Percentiles rank a stretch among this genome's conserved stretches.
These are phyloP conservation scores for Leucocoprinus sp. DNA, from an alignment of 768 basidiomycete species.

Conservation along the genomic window DNA sequence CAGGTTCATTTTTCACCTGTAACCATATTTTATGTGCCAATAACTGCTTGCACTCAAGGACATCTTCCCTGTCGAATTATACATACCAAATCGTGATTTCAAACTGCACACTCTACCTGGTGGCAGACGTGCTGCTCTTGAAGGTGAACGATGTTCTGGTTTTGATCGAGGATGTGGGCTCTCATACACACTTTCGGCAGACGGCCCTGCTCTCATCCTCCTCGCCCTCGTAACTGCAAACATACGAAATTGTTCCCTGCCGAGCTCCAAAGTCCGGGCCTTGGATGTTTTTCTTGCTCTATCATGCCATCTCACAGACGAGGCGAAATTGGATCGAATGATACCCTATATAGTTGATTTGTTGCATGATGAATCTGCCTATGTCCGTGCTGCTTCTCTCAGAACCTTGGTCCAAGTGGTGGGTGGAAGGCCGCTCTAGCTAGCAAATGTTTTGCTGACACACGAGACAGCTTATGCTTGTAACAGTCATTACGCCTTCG, in stretches of 20 bases:
- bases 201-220: conserved; percentile 85
- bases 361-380: conserved; percentile 74
- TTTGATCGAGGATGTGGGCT: neutral
- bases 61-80: conserved; percentile 68
- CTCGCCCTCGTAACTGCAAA: conserved; percentile 84
- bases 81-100: conserved; percentile 66
- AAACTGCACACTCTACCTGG: conserved; percentile 40
- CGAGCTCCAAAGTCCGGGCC: conserved; percentile 79
- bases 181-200: conserved; percentile 27
- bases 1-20: conserved; percentile 37
- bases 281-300: conserved; percentile 84
- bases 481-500: conserved; percentile 78
- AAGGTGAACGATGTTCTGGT: conserved; percentile 37
- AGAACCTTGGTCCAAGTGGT: conserved; percentile 80
- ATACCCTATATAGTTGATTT: conserved; percentile 88
- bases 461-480: conserved; percentile 35
- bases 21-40: neutral
- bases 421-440: conserved; percentile 22
- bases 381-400: conserved; percentile 74
- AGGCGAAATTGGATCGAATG: conserved; percentile 90
- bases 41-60: conserved; percentile 34
- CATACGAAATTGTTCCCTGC: conserved; percentile 77
- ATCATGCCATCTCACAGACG: conserved; percentile 77
- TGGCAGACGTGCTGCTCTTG: conserved; percentile 42
- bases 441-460: neutral